Base-by-base conservation (phyloP, 257 asterid species). In the Mitragyna speciosa region DNA sequence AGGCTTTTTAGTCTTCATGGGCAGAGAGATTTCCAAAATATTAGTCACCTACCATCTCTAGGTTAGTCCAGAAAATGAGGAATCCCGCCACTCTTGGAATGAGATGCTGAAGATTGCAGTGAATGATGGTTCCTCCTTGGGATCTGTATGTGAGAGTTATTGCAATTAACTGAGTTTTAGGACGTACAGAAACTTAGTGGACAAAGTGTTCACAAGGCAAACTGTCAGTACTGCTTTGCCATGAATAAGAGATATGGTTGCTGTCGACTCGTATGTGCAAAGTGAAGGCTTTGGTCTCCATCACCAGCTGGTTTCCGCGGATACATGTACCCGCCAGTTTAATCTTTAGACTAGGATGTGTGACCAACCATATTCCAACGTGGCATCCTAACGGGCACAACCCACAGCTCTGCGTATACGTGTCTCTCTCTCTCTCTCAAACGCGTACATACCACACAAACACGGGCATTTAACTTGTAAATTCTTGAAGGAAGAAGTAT, bases 301-400 rank as follows among this genome's bases (percentile, higher is more conserved):
- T 72, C 82, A 20, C 45, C 78, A 72, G 74, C 78, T 47, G 78
- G 68, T 72, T 72, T 79, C 17, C 17, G 78, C 48, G 54, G 2
- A 12, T 30, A 73, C 77, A 63, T 2, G 12, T 28, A 30, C 47
- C 70, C 36, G 51, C 45, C 51, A 7, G 30, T 36, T 68, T 68
- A 8, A 56, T 17, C 63, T 36, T 56, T 28, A 61, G 54, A 45
- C 52, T 45, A 24, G 0, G 30, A 72, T n/a, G 52, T 73, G 83
- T 80, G 83, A 48, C 48, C 36, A 36, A 7, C 56, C 66, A 74
- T 26, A 20, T 15, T 63, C 28, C 71, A 75, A 80, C 83, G 83
- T 80, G 83, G 76, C 79, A 54, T 17, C 24, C 47, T 75, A 28
- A 43, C 22, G 71, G 52, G 78, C 78, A 79, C 74, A 59, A 30